Evolutionary conservation across 1,284 basidiomycete species (phyloP), one percentile per base, ranked within the genome.

Genomic region (Meira miltonrushii): DNA sequence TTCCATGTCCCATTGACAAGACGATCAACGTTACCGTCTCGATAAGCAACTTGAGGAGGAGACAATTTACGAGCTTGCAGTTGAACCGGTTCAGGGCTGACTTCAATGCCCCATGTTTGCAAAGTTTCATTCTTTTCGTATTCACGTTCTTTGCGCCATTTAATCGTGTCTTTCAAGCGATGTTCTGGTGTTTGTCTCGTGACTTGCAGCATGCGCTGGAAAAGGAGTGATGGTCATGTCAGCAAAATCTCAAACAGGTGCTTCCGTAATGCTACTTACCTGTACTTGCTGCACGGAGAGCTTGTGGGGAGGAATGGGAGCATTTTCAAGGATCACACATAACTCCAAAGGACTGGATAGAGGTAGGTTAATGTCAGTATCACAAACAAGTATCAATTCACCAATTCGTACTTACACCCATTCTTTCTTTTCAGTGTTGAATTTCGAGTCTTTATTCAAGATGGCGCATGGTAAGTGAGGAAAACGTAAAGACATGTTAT

Each of bases 41-140:
- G 28, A 38, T 72, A 72, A 64, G 70, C 33, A 55, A 68, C 66
- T 67, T 66, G 60, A 56, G 61, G 76, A 4, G 78, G 76, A 5
- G 56, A 39, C 23, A 82, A 68, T 15, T 80, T 66, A 1, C 81
- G 72, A 3, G 78, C 81, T 19, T 74, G 44, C 3, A 78, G 64
- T 40, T 23, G 62, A 68, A 75, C 62, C 65, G 81, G 79, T 7
- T 67, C 21, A 0, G 39, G 50, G 8, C 75, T 60, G 40, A 82
- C 74, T 39, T 79, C 67, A 53, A 82, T 53, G 4, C 79, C 80
- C 81, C 81, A 82, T 5, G 71, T 64, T 23, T 67, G 39, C 15
- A 71, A 49, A 46, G 56, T 39, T 15, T 51, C 55, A 33, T 61
- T 63, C 23, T 25, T 41, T 50, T 72, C 71, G 58, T 68, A 71